Evolutionary conservation across 164 flowering plant species (phyloP).

Genomic region (Nymphaea thermarum): DNA sequence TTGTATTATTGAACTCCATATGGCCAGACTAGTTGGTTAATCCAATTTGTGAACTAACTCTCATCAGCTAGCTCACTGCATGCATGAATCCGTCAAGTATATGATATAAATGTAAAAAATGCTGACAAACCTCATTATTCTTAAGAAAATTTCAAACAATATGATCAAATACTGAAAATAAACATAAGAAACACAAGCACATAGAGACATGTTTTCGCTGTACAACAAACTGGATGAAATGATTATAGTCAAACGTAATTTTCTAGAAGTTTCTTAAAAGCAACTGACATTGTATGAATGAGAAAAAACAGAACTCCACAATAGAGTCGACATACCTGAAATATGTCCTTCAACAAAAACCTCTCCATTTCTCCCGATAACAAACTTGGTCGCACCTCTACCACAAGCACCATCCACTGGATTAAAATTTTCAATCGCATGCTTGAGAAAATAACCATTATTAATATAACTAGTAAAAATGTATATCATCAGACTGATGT

Average conservation of each 20-base stretch:
- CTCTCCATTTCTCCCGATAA: conserved; percentile 69
- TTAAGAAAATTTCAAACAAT: too few species aligned
- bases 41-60: too few species aligned
- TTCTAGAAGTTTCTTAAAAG: neutral
- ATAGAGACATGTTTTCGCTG: neutral
- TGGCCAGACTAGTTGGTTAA: too few species aligned
- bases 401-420: conserved; percentile 60
- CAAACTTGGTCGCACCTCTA: conserved; percentile 74
- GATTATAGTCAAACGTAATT: neutral
- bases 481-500: too few species aligned
- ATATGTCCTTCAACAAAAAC: conserved; percentile 57
- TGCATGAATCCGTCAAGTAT: too few species aligned
- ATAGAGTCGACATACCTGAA: conserved; percentile 30
- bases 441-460: neutral
- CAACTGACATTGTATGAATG: neutral
- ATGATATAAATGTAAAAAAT: too few species aligned
- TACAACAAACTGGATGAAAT: neutral
- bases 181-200: too few species aligned
- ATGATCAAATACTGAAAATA: too few species aligned
- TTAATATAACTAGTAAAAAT: neutral
- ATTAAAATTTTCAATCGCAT: conserved; percentile 2
- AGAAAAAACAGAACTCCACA: neutral
- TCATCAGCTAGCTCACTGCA: too few species aligned
- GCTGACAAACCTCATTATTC: too few species aligned
- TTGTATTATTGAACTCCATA: too few species aligned